These are phyloP conservation scores for Mrakia frigida DNA, from an alignment of 768 basidiomycete genomes.

Conservation along the genomic window DNA sequence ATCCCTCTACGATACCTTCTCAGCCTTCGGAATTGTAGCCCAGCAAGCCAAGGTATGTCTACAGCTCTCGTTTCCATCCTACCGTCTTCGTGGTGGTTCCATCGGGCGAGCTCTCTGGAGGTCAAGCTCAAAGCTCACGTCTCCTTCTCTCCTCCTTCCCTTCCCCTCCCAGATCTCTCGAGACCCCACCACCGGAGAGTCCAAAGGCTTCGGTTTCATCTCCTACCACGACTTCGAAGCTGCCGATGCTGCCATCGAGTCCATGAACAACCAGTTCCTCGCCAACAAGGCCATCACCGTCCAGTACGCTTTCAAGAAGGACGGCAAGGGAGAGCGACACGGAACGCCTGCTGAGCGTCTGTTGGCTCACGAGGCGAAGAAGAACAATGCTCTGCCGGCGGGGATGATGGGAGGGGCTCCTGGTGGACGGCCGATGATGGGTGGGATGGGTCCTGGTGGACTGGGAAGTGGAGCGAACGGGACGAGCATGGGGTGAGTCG, in stretches of 20 bases:
- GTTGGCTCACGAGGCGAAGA: conserved; percentile 88
- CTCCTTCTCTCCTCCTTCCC: conserved; percentile 55
- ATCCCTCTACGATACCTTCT: conserved; percentile 88
- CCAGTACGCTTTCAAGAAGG: conserved; percentile 99
- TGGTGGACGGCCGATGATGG: conserved; percentile 15
- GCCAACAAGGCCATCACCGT: conserved; percentile 98
- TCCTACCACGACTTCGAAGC: conserved; percentile 97
- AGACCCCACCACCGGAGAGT: conserved; percentile 72
- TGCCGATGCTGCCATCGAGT: conserved; percentile 90
- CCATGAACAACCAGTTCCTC: conserved; percentile 95
- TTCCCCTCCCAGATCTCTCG: conserved; percentile 73
- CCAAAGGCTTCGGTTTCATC: conserved; percentile 96
- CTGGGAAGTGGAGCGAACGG: conserved; percentile 13
- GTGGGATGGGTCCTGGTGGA: conserved; percentile 9
- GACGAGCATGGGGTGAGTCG: conserved; percentile 17
- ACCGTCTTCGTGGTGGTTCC: too few species aligned
- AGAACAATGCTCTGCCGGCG: conserved; percentile 78
- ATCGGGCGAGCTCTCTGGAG: too few species aligned
- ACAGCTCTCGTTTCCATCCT: too few species aligned
- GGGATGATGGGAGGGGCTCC: conserved; percentile 39
- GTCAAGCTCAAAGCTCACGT: neutral
- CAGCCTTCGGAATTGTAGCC: conserved; percentile 58
- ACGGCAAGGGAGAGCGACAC: conserved; percentile 95
- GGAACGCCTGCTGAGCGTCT: conserved; percentile 95
- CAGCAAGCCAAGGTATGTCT: conserved; percentile 46